Evolutionary conservation across 805 yeast species (phyloP), one percentile per base, ranked within the genome.

Genomic region (Ogataea allantospora): DNA sequence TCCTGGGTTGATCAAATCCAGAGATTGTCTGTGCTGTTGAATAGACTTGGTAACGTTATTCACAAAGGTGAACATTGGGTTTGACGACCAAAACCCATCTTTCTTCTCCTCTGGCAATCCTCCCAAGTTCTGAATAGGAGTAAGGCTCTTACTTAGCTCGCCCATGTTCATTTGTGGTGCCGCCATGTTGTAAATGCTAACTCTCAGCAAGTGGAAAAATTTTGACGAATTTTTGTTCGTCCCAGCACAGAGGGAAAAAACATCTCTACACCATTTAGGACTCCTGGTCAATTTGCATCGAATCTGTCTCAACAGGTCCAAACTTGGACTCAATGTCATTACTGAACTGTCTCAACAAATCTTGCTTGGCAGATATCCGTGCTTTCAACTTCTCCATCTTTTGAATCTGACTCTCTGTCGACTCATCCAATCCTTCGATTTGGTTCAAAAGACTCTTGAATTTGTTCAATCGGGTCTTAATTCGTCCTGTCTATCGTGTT

Each of bases 1-100:
- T 51, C 98, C 98, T 41, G 99, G 99, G 68, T 88, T 87, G 54
- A 77, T 68, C 62, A 93, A 78, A 40, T 88, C 88, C 50, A 89
- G 72, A 6, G 91, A 78, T 44, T 77, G 73, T 63, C 98, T 80
- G 64, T 88, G 95, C 52, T 80, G 81, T 46, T 78, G 66, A 44
- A 88, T 73, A 50, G 80, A 75, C 55, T 68, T 74, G 63, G 86
- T 83, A 46, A 82, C 84, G 57, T 83, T 85, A 60, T 84, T 79
- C 53, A 84, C 70, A 66, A 80, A 87, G 42, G 85, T 77, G 58
- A 83, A 83, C 32, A 87, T 76, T 35, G 96, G 95, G 66, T 85
- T 85, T 28, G 88, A 76, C 5, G 87, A 75, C 91, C 89, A 83
- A 58, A 84, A 78, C 9, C 76, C 75, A 42, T 72, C 61, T 31